Conservation (phyloP, 2,329 filamentous ascomycete species). For the Lachnellula arida region DNA sequence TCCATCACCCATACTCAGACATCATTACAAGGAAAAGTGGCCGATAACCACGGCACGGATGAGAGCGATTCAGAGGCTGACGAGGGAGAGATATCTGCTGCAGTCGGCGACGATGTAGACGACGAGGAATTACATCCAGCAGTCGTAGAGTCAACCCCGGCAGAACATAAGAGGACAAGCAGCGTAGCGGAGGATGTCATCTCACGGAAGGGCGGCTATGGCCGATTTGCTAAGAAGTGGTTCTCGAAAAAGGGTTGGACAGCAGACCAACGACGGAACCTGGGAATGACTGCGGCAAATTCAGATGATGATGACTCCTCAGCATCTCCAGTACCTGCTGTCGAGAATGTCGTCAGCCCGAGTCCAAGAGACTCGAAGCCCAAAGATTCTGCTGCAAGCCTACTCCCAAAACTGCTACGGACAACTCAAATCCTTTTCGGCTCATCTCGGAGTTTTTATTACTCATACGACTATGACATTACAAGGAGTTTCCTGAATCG, state of each 20-base stretch:
- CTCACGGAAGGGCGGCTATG: conserved; percentile 74
- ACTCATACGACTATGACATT: conserved; percentile 90
- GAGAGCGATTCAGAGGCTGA: conserved; percentile 44
- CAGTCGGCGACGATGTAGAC: conserved; percentile 41
- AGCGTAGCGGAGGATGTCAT: conserved; percentile 89
- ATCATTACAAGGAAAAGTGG: conserved; percentile 36
- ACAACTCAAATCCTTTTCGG: conserved; percentile 83
- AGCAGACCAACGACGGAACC: conserved; percentile 61
- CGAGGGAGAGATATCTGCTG: conserved; percentile 34
- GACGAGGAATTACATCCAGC: conserved; percentile 26
- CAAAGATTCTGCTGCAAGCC: conserved; percentile 23
- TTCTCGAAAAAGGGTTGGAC: conserved; percentile 83
- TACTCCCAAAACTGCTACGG: conserved; percentile 79
- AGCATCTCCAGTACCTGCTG: conserved; percentile 17
- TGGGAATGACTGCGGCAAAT: conserved; percentile 58
- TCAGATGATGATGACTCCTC: conserved; percentile 17
- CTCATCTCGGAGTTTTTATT: conserved; percentile 82
- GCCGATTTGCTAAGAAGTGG: conserved; percentile 85
- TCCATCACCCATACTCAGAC: conserved; percentile 62
- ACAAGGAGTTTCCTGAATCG: conserved; percentile 57
- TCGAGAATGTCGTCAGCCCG: conserved; percentile 2
- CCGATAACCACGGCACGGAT: conserved; percentile 27
- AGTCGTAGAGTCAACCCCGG: background rate
- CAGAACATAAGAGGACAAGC: conserved; percentile 35
- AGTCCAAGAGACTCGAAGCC: conserved; percentile 6